phyloP scores from a whole-genome alignment of 345 rosid genomes.

The Raphanus raphanistrum region DNA sequence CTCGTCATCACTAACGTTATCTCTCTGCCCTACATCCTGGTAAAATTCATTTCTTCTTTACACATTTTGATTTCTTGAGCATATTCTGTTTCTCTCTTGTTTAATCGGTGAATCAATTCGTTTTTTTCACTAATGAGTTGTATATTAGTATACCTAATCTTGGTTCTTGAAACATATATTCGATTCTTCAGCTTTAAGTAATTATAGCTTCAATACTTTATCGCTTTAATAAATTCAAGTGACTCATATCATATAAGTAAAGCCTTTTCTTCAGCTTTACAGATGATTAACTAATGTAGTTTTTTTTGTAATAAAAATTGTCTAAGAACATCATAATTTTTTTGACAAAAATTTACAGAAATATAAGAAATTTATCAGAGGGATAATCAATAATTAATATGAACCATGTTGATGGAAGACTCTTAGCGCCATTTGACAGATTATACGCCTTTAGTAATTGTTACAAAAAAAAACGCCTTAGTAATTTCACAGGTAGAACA shows the following conservation, averaged over 20 bases:
- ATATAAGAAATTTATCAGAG: neutral
- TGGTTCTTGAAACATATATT: neutral
- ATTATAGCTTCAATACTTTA: neutral
- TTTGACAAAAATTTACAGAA: neutral
- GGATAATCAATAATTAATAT: no score
- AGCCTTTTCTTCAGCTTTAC: neutral
- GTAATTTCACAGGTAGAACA: neutral
- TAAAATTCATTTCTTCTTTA: constrained; percentile 23
- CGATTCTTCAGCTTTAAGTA: neutral
- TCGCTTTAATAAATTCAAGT: no score
- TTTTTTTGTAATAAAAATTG: no score
- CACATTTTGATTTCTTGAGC: neutral
- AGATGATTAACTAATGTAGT: neutral
- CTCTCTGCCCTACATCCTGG: constrained; percentile 78
- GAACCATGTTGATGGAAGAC: no score
- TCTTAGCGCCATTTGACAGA: no score
- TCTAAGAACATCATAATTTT: neutral
- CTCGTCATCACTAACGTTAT: constrained; percentile 62
- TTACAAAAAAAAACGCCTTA: no score
- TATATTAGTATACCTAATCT: neutral
- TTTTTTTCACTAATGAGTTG: neutral
- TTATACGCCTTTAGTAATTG: no score
- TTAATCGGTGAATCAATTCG: neutral
- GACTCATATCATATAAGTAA: neutral
- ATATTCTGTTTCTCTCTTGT: neutral